Percentiles rank a stretch among this genome's conserved stretches.
phyloP scores from a whole-genome alignment of 2,329 filamentous ascomycete species.

The Penicillium sp. region DNA sequence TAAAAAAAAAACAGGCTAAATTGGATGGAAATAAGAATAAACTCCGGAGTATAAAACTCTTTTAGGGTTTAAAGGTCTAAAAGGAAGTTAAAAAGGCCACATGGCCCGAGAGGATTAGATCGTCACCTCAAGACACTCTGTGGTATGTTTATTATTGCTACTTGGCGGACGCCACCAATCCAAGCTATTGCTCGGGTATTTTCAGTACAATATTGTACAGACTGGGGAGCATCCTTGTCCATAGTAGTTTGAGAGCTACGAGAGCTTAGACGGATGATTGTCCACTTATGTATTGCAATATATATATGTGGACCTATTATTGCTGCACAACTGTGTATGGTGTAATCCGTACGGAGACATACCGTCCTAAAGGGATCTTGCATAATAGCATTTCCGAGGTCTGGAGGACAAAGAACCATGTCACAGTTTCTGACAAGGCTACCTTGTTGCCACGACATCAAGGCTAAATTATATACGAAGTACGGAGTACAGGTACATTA shows the following conservation, averaged over 20 bases:
- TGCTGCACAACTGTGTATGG: neutral
- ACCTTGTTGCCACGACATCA: neutral
- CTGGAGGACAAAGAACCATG: neutral
- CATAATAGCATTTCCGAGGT: neutral
- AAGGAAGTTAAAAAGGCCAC: neutral
- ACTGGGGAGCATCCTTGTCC: neutral
- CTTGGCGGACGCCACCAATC: slow-evolving; percentile 2
- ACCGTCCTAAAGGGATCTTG: neutral
- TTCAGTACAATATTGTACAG: neutral
- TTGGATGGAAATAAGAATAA: neutral
- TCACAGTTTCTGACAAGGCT: neutral
- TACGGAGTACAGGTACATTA: no score
- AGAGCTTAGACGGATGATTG: neutral
- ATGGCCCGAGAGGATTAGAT: neutral
- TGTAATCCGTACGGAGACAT: neutral
- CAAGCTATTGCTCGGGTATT: neutral
- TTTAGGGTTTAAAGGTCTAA: no score
- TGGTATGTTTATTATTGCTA: neutral
- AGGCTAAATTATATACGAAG: neutral
- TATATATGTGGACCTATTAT: neutral
- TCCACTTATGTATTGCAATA: no score
- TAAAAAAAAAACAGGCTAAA: neutral
- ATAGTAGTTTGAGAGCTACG: neutral
- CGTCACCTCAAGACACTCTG: neutral
- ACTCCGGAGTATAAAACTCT: neutral